A percentile compares a stretch with the other conserved stretches of the same genome.
These are phyloP conservation scores for Tritrichomonas foetus DNA, from an alignment of 208 protist genomes.

Conservation along the genomic window DNA sequence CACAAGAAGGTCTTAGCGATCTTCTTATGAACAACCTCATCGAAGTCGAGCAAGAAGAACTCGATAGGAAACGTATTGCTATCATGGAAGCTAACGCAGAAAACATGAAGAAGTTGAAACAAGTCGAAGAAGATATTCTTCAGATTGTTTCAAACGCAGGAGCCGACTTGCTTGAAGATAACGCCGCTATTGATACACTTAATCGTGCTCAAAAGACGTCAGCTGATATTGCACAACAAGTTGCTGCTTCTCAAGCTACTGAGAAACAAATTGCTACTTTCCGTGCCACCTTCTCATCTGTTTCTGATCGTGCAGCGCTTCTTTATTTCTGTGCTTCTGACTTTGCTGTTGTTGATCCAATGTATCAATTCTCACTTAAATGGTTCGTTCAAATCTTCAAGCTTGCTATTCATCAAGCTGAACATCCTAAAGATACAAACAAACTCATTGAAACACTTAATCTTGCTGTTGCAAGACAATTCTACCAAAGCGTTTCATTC, in stretches of 20 bases:
- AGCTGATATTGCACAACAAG: constrained; percentile 79
- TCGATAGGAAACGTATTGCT: constrained; percentile 66
- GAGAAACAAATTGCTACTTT: constrained; percentile 65
- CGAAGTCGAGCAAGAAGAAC: constrained; percentile 56
- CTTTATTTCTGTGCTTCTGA: constrained; percentile 94
- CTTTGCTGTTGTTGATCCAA: constrained; percentile 85
- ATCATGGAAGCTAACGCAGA: constrained; percentile 81
- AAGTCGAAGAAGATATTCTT: constrained; percentile 82
- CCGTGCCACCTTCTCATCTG: constrained; percentile 85
- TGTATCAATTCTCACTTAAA: constrained; percentile 98
- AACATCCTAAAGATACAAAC: background rate
- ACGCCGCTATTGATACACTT: constrained; percentile 86
- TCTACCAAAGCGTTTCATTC: constrained; percentile 50
- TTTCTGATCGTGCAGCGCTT: constrained; percentile 80
- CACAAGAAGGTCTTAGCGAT: constrained; percentile 62
- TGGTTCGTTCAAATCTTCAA: constrained; percentile 89
- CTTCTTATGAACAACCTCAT: constrained; percentile 62
- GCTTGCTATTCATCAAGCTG: background rate
- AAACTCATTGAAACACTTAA: background rate
- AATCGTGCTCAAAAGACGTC: constrained; percentile 85
- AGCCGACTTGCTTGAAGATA: constrained; percentile 88
- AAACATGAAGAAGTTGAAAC: constrained; percentile 82
- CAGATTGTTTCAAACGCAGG: constrained; percentile 75
- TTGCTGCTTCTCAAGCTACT: constrained; percentile 68
- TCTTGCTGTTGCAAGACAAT: background rate